Conservation (phyloP, 139 green algal genomes). For the Chlamydomonas eustigma region DNA sequence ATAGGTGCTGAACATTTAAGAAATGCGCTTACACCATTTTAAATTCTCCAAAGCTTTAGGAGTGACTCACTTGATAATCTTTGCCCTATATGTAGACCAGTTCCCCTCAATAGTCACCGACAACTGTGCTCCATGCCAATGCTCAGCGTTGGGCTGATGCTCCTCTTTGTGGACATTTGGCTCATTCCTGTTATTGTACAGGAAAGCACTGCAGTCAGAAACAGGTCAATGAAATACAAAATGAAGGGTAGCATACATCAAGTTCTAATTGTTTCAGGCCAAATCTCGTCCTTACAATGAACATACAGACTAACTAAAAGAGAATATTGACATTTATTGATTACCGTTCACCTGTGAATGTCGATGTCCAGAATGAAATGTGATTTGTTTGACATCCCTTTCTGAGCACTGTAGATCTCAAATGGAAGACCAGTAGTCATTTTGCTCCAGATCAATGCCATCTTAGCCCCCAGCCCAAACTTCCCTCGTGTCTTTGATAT, state of each 20-base stretch:
- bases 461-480: conserved; percentile 97
- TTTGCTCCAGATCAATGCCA: conserved; percentile 95
- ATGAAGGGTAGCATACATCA: too few species aligned
- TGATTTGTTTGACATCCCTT: conserved; percentile 45
- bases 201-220: background rate
- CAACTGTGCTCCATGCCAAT: conserved; percentile 82
- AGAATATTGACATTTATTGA: too few species aligned
- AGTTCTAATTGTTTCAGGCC: too few species aligned
- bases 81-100: conserved; percentile 76
- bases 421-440: conserved; percentile 95
- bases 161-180: conserved; percentile 81
- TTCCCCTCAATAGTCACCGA: conserved; percentile 88
- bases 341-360: conserved; percentile 68
- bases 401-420: conserved; percentile 63
- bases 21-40: too few species aligned
- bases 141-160: conserved; percentile 61
- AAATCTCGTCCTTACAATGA: too few species aligned
- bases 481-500: conserved; percentile 95
- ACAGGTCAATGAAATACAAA: background rate
- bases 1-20: too few species aligned
- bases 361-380: conserved; percentile 94
- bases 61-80: conserved; percentile 14
- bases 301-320: too few species aligned
- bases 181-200: conserved; percentile 64
- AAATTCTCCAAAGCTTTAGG: too few species aligned